These are phyloP conservation scores for Leccinum griseonigrum DNA, from an alignment of 1,284 basidiomycete species.

Conservation along the genomic window DNA sequence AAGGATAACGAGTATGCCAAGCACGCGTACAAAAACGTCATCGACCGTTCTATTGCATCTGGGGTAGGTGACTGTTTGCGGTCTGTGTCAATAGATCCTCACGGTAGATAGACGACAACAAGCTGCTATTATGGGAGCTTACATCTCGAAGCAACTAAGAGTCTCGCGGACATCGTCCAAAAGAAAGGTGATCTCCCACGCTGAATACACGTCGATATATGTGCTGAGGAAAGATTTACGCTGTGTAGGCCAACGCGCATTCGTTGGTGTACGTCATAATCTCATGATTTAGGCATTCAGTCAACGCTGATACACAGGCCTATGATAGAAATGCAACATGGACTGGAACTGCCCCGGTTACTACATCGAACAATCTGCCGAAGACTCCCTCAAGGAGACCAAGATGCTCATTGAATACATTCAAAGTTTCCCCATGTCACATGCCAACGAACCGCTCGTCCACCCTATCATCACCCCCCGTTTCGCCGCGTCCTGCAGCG, in stretches of 20 bases:
- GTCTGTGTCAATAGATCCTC: neutral
- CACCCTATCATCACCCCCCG: slow-evolving; percentile 91
- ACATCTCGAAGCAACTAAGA: slow-evolving; percentile 77
- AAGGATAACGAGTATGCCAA: slow-evolving; percentile 66
- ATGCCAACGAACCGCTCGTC: slow-evolving; percentile 50
- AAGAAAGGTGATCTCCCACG: slow-evolving; percentile 45
- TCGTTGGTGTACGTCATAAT: slow-evolving; percentile 63
- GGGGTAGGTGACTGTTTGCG: slow-evolving; percentile 54
- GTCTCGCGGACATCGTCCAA: slow-evolving; percentile 76
- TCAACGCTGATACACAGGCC: slow-evolving; percentile 1
- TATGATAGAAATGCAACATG: slow-evolving; percentile 88
- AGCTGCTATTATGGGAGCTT: slow-evolving; percentile 89
- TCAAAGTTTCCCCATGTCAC: slow-evolving; percentile 43
- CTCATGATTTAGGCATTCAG: neutral
- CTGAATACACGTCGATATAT: neutral
- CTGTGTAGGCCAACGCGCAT: slow-evolving; percentile 75
- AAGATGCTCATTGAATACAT: slow-evolving; percentile 66
- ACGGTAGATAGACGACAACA: slow-evolving; percentile 72
- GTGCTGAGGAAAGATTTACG: neutral
- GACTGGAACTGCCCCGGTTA: slow-evolving; percentile 65
- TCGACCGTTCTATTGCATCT: slow-evolving; percentile 69
- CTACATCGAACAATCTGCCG: slow-evolving; percentile 69
- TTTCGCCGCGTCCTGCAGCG: slow-evolving; percentile 90
- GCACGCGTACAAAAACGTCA: slow-evolving; percentile 68
- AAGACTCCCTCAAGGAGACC: slow-evolving; percentile 60